Evolutionary conservation across 352 stramenopile species (phyloP).

Genomic region (Phytophthora cactorum): DNA sequence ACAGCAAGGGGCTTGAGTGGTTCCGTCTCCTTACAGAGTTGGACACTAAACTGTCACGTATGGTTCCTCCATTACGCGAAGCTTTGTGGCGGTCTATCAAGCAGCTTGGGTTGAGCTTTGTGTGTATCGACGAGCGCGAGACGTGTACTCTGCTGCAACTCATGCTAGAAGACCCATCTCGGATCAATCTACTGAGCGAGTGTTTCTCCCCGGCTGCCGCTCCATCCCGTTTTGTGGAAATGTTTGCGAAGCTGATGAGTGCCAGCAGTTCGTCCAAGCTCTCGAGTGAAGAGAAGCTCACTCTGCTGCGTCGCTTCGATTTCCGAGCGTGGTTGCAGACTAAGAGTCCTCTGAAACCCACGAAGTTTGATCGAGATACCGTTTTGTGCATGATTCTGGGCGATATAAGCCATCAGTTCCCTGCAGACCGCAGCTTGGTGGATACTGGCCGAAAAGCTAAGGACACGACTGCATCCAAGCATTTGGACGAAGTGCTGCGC

Average conservation of each 20-base stretch:
- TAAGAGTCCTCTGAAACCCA: slow-evolving; percentile 51
- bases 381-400: slow-evolving; percentile 79
- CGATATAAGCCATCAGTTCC: slow-evolving; percentile 67
- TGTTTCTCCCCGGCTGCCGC: slow-evolving; percentile 83
- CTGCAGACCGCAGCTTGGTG: slow-evolving; percentile 48
- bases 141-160: slow-evolving; percentile 82
- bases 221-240: slow-evolving; percentile 81
- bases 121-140: slow-evolving; percentile 83
- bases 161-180: slow-evolving; percentile 85
- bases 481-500: slow-evolving; percentile 61
- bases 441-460: slow-evolving; percentile 14
- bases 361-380: slow-evolving; percentile 85
- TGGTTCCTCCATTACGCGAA: slow-evolving; percentile 86
- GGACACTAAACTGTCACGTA: slow-evolving; percentile 80
- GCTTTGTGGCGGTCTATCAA: slow-evolving; percentile 86
- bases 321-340: slow-evolving; percentile 76
- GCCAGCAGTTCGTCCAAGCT: slow-evolving; percentile 70
- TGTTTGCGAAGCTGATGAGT: slow-evolving; percentile 90
- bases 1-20: slow-evolving; percentile 85
- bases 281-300: slow-evolving; percentile 73
- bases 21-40: slow-evolving; percentile 81
- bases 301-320: slow-evolving; percentile 78
- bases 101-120: slow-evolving; percentile 77
- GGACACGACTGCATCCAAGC: slow-evolving; percentile 25
- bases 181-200: slow-evolving; percentile 81